A percentile compares a stretch with the other conserved stretches of the same genome.
phyloP scores from a whole-genome alignment of 805 yeast species.

The Cyberlindnera samutprakarnensis region DNA sequence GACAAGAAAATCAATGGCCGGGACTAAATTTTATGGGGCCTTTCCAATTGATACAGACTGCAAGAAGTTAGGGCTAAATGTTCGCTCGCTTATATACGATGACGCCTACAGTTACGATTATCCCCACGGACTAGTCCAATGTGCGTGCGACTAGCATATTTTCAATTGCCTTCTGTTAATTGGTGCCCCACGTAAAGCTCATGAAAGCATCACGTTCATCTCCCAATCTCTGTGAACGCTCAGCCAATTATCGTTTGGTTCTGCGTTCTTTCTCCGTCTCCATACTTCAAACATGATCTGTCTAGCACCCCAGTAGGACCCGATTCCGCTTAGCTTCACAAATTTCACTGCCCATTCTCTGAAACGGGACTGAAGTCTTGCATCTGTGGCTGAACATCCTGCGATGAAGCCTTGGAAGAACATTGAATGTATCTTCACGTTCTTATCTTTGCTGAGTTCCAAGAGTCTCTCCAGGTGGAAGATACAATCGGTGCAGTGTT shows the following conservation, averaged over 20 bases:
- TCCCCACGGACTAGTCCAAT: no score
- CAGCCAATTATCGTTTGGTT: slow-evolving; percentile 63
- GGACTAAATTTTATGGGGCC: no score
- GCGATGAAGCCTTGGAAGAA: slow-evolving; percentile 90
- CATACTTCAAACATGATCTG: slow-evolving; percentile 83
- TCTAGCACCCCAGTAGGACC: slow-evolving; percentile 81
- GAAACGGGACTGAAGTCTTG: slow-evolving; percentile 53
- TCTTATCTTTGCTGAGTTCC: slow-evolving; percentile 37
- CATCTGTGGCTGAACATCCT: slow-evolving; percentile 68
- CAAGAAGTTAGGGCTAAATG: no score
- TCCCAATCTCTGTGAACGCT: slow-evolving; percentile 79
- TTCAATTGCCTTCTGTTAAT: no score
- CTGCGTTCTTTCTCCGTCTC: slow-evolving; percentile 60
- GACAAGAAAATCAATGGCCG: no score
- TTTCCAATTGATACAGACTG: no score
- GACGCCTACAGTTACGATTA: no score
- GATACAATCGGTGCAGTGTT: slow-evolving; percentile 52
- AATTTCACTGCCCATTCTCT: slow-evolving; percentile 53
- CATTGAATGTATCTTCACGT: slow-evolving; percentile 61
- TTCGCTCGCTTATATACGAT: no score
- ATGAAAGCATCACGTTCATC: slow-evolving; percentile 64
- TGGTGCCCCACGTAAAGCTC: neutral
- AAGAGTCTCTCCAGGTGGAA: slow-evolving; percentile 59
- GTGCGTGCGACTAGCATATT: no score
- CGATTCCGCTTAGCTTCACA: slow-evolving; percentile 51